Base-by-base conservation (phyloP, 1,139 yeast genomes). In the Hyphopichia buzzinii region DNA sequence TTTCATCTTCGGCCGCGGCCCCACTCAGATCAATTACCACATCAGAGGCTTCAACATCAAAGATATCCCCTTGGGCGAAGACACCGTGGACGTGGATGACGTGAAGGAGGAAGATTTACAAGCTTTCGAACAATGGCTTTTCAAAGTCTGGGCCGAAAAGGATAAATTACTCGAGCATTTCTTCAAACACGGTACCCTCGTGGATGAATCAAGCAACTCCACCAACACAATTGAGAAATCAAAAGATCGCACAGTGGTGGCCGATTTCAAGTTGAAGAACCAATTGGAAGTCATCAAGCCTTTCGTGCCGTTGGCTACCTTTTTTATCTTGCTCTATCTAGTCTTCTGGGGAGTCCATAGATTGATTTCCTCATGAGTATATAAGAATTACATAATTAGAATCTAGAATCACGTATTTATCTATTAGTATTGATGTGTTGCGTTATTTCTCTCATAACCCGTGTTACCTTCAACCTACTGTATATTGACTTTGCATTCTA, bases 101-200 rank as follows among this genome's bases (percentile, higher is more conserved):
- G 77, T 74, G 26, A 59, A 54, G 8, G 58, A 54, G 3, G 74
- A 67, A 37, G 69, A 64, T 38, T 57, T 74, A 47, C 50, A 58
- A 32, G 44, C 42, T 11, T 89, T 92, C 54, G 88, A 83, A 40
- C 60, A 71, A 22, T 92, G 98, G 98, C 59, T 92, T 33, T 72
- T 70, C 43, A 62, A 72, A 2, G 62, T 78, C n/a, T 92, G 97
- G 97, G 56, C 66, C 30, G 83, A 79, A 44, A 92, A 92, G 57
- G 97, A 92, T 57, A 60, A 58, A 32, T 57, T 83, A 39, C 67
- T 92, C 78, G 79, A 74, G 11, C 54, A 60, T 25, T 86, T 77
- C 51, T 82, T 79, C 50, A 54, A 63, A 22, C 62, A 68, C 3
- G 95, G 95, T 3, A 52, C 64, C 3, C 83, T 86, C 47, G 60